Evolutionary conservation across 2,329 filamentous ascomycete genomes (phyloP).

Genomic region (Seiridium unicorne): DNA sequence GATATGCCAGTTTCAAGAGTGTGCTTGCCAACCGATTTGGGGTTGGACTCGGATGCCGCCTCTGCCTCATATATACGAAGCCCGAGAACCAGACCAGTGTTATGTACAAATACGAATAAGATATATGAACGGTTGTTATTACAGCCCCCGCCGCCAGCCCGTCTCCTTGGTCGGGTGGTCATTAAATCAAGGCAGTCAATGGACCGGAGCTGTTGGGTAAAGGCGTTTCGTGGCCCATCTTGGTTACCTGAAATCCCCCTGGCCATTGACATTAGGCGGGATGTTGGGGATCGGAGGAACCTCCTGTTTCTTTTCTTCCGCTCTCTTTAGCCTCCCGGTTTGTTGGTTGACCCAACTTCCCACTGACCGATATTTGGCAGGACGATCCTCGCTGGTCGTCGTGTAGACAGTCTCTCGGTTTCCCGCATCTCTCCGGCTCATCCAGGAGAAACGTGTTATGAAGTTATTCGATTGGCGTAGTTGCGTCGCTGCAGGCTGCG

Average conservation of each 20-base stretch:
- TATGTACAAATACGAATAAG: no score
- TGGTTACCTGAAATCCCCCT: background rate
- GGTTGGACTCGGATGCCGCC: background rate
- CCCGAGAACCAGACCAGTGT: no score
- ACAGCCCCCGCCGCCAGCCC: no score
- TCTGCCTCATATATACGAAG: background rate
- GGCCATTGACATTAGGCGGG: background rate
- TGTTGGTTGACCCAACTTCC: constrained; percentile 67
- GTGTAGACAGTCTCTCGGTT: constrained; percentile 53
- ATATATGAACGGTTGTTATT: no score
- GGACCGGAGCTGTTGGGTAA: no score
- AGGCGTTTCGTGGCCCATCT: background rate
- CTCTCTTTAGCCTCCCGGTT: constrained; percentile 50
- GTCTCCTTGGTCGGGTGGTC: no score
- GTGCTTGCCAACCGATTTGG: no score
- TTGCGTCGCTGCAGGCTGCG: constrained; percentile 8
- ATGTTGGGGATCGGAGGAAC: constrained; percentile 39
- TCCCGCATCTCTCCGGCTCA: constrained; percentile 22
- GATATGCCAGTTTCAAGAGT: background rate
- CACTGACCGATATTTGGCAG: constrained; percentile 56
- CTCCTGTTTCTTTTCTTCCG: constrained; percentile 35
- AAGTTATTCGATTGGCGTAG: constrained; percentile 15
- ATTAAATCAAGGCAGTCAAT: no score
- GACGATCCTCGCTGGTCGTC: constrained; percentile 49
- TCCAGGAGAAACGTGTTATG: constrained; percentile 34